phyloP scores from a whole-genome alignment of 2,329 filamentous ascomycete genomes.

The Neofusicoccum cordaticola region DNA sequence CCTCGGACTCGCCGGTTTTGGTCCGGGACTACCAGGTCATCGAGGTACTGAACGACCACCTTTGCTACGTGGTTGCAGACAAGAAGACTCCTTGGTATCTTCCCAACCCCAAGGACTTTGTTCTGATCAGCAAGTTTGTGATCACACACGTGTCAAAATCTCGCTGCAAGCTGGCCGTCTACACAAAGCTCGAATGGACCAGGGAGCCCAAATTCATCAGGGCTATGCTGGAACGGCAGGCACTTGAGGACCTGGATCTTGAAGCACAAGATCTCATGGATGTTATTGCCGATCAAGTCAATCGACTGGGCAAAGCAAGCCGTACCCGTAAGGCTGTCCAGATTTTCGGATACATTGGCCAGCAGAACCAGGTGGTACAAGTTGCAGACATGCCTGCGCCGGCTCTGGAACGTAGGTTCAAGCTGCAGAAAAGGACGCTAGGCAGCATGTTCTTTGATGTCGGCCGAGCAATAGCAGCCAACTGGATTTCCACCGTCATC shows the following conservation, averaged over 20 bases:
- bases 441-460: slow-evolving; percentile 31
- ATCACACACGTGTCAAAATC: slow-evolving; percentile 92
- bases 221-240: slow-evolving; percentile 54
- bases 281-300: slow-evolving; percentile 73
- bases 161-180: slow-evolving; percentile 86
- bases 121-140: slow-evolving; percentile 83
- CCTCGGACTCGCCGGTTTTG: slow-evolving; percentile 44
- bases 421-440: slow-evolving; percentile 55
- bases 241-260: slow-evolving; percentile 69
- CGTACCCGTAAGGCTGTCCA: slow-evolving; percentile 75
- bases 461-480: slow-evolving; percentile 2
- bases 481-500: slow-evolving; percentile 68
- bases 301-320: slow-evolving; percentile 68
- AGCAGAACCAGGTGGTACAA: slow-evolving; percentile 61
- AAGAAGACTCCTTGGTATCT: slow-evolving; percentile 75
- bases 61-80: slow-evolving; percentile 66
- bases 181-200: slow-evolving; percentile 83
- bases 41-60: slow-evolving; percentile 59
- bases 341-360: slow-evolving; percentile 73
- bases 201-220: slow-evolving; percentile 44
- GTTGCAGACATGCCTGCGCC: slow-evolving; percentile 37
- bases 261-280: slow-evolving; percentile 74
- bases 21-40: slow-evolving; percentile 84
- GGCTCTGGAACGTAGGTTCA: slow-evolving; percentile 37
- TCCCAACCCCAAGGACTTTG: slow-evolving; percentile 75